Conservation (phyloP, 2,329 filamentous ascomycete species). For the Tolypocladium endophyticum region DNA sequence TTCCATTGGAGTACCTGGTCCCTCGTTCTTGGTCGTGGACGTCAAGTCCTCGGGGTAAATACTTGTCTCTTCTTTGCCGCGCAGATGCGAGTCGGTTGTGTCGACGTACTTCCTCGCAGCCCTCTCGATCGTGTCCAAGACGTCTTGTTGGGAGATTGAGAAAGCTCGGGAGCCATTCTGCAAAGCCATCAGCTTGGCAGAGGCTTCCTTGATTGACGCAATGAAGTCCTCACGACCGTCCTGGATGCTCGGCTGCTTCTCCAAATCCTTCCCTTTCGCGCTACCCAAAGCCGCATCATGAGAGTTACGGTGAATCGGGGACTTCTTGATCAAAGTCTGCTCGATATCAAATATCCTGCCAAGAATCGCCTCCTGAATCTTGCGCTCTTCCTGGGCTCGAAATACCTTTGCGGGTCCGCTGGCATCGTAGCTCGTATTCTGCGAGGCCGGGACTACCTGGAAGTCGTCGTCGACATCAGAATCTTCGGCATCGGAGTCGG, state of each 20-base stretch:
- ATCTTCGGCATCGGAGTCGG: conserved; percentile 33
- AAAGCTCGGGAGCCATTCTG: conserved; percentile 25
- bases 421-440: conserved; percentile 21
- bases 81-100: conserved; percentile 16
- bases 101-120: conserved; percentile 41
- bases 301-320: conserved; percentile 15
- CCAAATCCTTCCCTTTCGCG: conserved; percentile 11
- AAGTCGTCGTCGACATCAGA: conserved; percentile 47
- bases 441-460: conserved; percentile 27
- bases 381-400: conserved; percentile 41
- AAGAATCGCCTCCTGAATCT: conserved; percentile 41
- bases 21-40: neutral
- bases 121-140: conserved; percentile 37
- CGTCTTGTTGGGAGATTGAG: conserved; percentile 29
- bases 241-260: conserved; percentile 3
- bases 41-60: neutral
- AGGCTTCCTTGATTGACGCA: conserved; percentile 26
- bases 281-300: conserved; percentile 7
- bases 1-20: neutral
- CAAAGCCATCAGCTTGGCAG: conserved; percentile 30
- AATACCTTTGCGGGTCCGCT: conserved; percentile 33
- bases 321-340: conserved; percentile 24
- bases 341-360: conserved; percentile 43
- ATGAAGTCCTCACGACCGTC: conserved; percentile 20
- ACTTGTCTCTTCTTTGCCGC: neutral